Evolutionary conservation across 345 rosid species (phyloP).

Genomic region (Microcos paniculata): DNA sequence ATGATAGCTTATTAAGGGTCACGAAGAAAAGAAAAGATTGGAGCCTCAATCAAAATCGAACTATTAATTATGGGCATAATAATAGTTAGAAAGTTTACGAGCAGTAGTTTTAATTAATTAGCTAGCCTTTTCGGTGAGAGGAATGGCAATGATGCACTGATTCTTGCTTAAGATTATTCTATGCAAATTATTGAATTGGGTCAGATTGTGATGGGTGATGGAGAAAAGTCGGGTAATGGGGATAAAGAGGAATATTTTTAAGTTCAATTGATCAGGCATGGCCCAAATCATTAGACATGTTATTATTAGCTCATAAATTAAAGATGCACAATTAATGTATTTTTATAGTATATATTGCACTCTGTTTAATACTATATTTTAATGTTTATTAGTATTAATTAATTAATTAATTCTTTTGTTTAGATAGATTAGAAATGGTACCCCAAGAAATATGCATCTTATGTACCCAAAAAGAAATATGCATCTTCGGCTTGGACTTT

Average conservation of each 20-base stretch:
- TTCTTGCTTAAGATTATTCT: neutral
- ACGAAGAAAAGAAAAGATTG: neutral
- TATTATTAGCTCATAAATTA: conserved; percentile 25
- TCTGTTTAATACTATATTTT: neutral
- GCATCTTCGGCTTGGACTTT: no score
- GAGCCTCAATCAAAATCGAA: neutral
- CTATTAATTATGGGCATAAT: neutral
- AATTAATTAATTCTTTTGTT: neutral
- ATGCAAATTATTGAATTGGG: neutral
- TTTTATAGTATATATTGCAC: neutral
- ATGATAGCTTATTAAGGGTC: conserved; percentile 1
- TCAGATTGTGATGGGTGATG: conserved; percentile 10
- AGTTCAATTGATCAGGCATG: conserved; percentile 24
- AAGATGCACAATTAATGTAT: neutral
- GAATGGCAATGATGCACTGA: neutral
- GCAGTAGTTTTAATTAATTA: neutral
- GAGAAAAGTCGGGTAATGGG: neutral
- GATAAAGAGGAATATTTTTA: conserved; percentile 23
- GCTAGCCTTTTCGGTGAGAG: neutral
- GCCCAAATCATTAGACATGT: conserved; percentile 35
- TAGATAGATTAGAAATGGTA: neutral
- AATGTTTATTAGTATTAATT: neutral
- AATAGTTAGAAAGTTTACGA: neutral
- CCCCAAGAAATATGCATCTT: neutral
- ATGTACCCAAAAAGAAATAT: no score